Percentiles rank a stretch among this genome's conserved stretches.
Conservation (phyloP, 345 rosid species). For the Euphorbia peplus region DNA sequence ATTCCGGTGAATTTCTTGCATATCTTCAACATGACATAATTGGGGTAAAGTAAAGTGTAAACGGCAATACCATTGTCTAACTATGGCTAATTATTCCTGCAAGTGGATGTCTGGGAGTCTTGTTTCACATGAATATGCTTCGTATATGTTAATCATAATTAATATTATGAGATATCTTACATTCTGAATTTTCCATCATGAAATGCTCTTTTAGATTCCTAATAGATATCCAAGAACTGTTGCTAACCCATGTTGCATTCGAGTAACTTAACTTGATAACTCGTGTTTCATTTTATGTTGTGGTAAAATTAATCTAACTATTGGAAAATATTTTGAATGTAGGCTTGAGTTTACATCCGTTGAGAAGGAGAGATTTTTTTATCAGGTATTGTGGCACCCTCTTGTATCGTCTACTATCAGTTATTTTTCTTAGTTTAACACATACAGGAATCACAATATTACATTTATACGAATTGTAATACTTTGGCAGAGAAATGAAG, state of each 20-base stretch:
- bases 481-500: background rate
- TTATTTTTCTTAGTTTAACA: background rate
- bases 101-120: background rate
- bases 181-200: background rate
- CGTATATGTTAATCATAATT: background rate
- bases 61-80: background rate
- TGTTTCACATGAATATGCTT: background rate
- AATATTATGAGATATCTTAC: background rate
- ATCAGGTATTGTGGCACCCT: slow-evolving; percentile 47
- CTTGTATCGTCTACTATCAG: background rate
- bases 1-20: slow-evolving; percentile 5
- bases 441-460: background rate
- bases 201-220: too few relatives aligned
- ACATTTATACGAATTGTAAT: background rate
- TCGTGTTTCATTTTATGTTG: background rate
- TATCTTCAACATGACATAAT: background rate
- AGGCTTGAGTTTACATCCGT: slow-evolving; percentile 87
- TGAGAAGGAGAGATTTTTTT: slow-evolving; percentile 79
- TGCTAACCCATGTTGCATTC: background rate
- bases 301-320: background rate
- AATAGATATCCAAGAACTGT: background rate
- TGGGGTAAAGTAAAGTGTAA: too few relatives aligned
- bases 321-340: slow-evolving; percentile 21
- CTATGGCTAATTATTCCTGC: background rate
- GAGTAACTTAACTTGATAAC: background rate